Evolutionary conservation across 768 basidiomycete genomes (phyloP), one percentile per base, ranked within the genome.

Genomic region (Lentinus tigrinus): DNA sequence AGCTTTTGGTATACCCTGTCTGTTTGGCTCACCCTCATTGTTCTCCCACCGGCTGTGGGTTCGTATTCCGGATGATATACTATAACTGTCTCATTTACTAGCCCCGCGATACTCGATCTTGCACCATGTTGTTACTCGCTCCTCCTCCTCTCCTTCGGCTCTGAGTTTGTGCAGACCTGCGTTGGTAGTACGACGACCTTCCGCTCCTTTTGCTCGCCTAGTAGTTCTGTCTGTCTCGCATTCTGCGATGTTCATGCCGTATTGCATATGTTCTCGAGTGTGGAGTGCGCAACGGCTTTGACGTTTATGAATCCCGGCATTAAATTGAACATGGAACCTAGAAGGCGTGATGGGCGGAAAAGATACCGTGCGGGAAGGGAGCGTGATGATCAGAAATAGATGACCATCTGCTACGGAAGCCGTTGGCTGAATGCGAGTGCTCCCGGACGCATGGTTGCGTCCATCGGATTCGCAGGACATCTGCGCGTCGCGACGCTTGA

Each of bases 1-100:
- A 43, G 57, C 52, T 54, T 58, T 36, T 52, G 62, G 58, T 69
- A 73, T 74, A 72, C 71, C 73, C 71, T 48, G 49, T 59, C 42
- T 58, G 59, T 59, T 47, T 37, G 54, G 43, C 53, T 54, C 55
- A 23, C 53, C 40, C 53, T 54, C 60, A 39, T 58, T 60, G 60
- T 63, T 61, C 31, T 58, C 43, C 62, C 44, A 56, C 48, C 52
- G 44, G 55, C 44, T 43, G 56, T 58, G 61, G 55, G 39, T 23
- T 51, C 56, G 52, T 49, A 27, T 52, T 47, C 43, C 54, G 54
- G 56, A 56, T 58, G 57, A 52, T 58, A 55, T 63, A 57, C 56
- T 63, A 58, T 50, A 58, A 51, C 44, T 39, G 54, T 52, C 52
- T 55, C 47, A 56, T 51, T 48, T 55, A 50, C 52, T 57, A 49